Evolutionary conservation across 805 yeast genomes (phyloP).

Genomic region (Schwanniomyces polymorphus): DNA sequence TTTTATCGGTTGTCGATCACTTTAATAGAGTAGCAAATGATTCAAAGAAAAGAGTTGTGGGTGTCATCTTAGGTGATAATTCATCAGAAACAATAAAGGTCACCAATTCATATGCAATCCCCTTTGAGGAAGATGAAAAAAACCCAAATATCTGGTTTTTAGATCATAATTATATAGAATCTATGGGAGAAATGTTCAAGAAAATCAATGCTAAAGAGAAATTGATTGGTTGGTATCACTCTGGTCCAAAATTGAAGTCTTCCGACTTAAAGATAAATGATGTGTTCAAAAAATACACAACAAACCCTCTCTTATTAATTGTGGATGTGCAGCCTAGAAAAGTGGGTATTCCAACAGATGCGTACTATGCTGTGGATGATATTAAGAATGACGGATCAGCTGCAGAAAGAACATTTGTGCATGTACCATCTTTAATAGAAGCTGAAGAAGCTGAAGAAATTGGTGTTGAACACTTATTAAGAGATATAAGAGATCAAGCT

Average conservation of each 20-base stretch:
- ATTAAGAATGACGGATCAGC: conserved; percentile 94
- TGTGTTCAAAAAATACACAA: conserved; percentile 74
- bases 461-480: conserved; percentile 93
- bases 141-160: conserved; percentile 93
- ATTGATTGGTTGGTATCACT: conserved; percentile 98
- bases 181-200: conserved; percentile 97
- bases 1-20: conserved; percentile 93
- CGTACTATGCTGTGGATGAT: conserved; percentile 91
- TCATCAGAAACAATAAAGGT: conserved; percentile 61
- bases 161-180: conserved; percentile 93
- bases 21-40: conserved; percentile 80
- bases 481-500: conserved; percentile 95
- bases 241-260: conserved; percentile 89
- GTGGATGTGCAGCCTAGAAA: conserved; percentile 85
- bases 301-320: conserved; percentile 80
- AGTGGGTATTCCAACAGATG: conserved; percentile 94
- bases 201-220: conserved; percentile 97
- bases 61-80: conserved; percentile 88
- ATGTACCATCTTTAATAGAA: conserved; percentile 86
- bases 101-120: conserved; percentile 93
- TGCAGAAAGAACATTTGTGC: conserved; percentile 89
- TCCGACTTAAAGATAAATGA: conserved; percentile 92
- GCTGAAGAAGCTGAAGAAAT: conserved; percentile 99
- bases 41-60: conserved; percentile 80
- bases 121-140: conserved; percentile 95